Conservation (phyloP, 202 grass and related monocot genomes). For the Zizania palustris region DNA sequence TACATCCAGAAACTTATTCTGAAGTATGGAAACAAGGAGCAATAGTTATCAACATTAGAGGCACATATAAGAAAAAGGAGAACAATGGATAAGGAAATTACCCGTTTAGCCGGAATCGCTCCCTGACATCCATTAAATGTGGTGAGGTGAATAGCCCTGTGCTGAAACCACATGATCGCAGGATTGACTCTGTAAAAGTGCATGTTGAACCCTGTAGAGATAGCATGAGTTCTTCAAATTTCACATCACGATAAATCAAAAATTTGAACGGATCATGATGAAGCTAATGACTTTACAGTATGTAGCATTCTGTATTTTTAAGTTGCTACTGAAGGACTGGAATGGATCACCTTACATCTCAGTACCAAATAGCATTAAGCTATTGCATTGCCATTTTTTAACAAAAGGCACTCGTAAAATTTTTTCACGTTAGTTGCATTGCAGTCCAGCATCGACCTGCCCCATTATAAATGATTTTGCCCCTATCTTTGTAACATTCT, state of each 20-base stretch:
- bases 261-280: background rate
- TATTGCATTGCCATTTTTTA: background rate
- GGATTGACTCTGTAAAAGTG: slow-evolving; percentile 83
- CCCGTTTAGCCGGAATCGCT: slow-evolving; percentile 87
- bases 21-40: background rate
- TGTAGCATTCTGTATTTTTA: background rate
- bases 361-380: background rate
- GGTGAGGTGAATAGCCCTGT: slow-evolving; percentile 95
- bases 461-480: background rate
- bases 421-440: background rate
- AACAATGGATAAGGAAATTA: slow-evolving; percentile 39
- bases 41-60: background rate
- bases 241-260: background rate
- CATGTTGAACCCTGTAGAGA: slow-evolving; percentile 81
- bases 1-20: background rate
- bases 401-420: background rate
- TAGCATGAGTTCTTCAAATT: background rate
- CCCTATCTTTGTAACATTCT: background rate
- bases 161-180: slow-evolving; percentile 71
- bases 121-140: slow-evolving; percentile 93
- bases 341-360: background rate
- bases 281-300: background rate
- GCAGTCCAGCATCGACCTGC: background rate
- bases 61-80: background rate
- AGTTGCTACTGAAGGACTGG: background rate